phyloP scores from a whole-genome alignment of 495 filamentous ascomycete species.

The Diplogelasinospora grovesii region DNA sequence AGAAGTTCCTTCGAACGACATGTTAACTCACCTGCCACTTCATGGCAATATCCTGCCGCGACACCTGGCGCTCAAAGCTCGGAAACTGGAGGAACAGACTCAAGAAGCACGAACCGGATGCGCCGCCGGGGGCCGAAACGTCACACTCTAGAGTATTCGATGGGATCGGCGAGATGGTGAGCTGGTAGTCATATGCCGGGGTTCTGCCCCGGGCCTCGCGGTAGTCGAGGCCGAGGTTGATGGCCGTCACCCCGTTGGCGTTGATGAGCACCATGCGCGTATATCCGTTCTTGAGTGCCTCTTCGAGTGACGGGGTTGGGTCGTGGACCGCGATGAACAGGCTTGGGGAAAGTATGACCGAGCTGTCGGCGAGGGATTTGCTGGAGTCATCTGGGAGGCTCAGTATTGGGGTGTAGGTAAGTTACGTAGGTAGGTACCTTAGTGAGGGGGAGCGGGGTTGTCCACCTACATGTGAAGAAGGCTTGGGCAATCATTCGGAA shows the following conservation, averaged over 20 bases:
- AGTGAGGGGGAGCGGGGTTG: neutral
- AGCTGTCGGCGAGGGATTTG: slow-evolving; percentile 5
- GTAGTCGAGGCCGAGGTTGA: slow-evolving; percentile 11
- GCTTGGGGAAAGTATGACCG: slow-evolving; percentile 10
- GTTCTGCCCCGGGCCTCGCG: slow-evolving; percentile 2
- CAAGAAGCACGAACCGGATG: slow-evolving; percentile 2
- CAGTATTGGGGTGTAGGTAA: no score
- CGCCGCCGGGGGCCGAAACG: neutral
- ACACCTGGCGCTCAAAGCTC: slow-evolving; percentile 11
- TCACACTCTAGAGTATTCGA: slow-evolving; percentile 8
- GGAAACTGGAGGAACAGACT: slow-evolving; percentile 11
- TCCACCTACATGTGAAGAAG: slow-evolving; percentile 4
- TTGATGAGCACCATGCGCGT: slow-evolving; percentile 13
- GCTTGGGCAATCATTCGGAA: slow-evolving; percentile 4
- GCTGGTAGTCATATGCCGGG: slow-evolving; percentile 13
- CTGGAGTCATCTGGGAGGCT: slow-evolving; percentile 9
- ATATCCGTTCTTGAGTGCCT: slow-evolving; percentile 8
- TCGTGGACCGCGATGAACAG: slow-evolving; percentile 14
- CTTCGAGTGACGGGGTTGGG: slow-evolving; percentile 8
- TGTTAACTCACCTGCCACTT: slow-evolving; percentile 5
- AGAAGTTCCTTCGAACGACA: neutral
- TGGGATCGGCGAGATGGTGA: slow-evolving; percentile 11
- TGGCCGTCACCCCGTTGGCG: slow-evolving; percentile 12
- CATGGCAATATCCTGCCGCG: slow-evolving; percentile 6
- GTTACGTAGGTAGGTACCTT: neutral